Conservation (phyloP, 345 rosid species). For the Dipteronia dyeriana region DNA sequence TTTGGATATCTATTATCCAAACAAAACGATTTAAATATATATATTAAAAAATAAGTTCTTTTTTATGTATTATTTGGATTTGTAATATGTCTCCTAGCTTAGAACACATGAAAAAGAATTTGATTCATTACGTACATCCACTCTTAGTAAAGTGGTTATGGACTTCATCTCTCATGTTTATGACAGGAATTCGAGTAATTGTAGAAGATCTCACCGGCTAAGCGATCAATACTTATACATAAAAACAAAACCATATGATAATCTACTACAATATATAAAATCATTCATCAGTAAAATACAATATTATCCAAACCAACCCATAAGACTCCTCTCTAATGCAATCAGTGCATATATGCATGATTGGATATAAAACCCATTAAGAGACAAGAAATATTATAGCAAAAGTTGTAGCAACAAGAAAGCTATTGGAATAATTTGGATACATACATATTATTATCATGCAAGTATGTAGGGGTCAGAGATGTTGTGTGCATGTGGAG, state of each 20-base stretch:
- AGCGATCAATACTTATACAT: too few relatives aligned
- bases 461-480: not conserved
- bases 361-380: not conserved
- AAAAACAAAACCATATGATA: not conserved
- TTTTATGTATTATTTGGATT: not conserved
- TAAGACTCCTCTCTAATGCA: too few relatives aligned
- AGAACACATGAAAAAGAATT: not conserved
- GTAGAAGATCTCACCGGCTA: not conserved
- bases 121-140: not conserved
- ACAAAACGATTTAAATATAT: too few relatives aligned
- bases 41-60: too few relatives aligned
- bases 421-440: not conserved
- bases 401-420: not conserved
- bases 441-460: not conserved
- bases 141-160: too few relatives aligned
- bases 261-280: not conserved
- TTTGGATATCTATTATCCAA: too few relatives aligned
- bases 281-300: too few relatives aligned
- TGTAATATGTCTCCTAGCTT: too few relatives aligned
- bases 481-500: not conserved
- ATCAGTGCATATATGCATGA: too few relatives aligned
- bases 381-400: not conserved
- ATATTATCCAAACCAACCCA: too few relatives aligned
- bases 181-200: too few relatives aligned
- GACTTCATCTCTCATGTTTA: too few relatives aligned